A percentile compares a stretch with the other conserved stretches of the same genome.
phyloP scores from a whole-genome alignment of 2,329 filamentous ascomycete species.

The Neospermospora avenae region DNA sequence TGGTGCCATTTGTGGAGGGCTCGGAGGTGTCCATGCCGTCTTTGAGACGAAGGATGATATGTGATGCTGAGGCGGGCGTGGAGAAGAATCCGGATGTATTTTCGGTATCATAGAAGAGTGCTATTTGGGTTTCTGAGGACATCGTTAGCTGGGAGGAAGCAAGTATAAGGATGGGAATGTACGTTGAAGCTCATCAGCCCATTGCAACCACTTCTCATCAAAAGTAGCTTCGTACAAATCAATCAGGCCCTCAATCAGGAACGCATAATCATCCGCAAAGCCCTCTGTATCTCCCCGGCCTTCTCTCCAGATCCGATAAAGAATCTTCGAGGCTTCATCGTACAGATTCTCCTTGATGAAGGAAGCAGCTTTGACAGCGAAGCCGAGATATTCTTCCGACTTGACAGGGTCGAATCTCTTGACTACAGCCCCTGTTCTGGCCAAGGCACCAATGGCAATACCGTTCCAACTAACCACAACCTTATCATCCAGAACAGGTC shows the following conservation, averaged over 20 bases:
- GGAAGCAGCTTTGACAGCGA: conserved; percentile 63
- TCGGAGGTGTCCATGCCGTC: conserved; percentile 92
- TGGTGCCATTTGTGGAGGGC: conserved; percentile 84
- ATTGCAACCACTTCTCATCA: conserved; percentile 70
- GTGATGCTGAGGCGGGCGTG: conserved; percentile 57
- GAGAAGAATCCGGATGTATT: conserved; percentile 65
- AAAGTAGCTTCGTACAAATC: conserved; percentile 82
- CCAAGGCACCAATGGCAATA: conserved; percentile 78
- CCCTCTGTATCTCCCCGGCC: conserved; percentile 62
- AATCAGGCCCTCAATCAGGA: conserved; percentile 76
- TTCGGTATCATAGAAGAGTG: conserved; percentile 69
- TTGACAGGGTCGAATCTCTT: conserved; percentile 54
- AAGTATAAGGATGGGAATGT: conserved; percentile 30
- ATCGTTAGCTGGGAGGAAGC: conserved; percentile 1
- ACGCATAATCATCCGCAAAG: conserved; percentile 95
- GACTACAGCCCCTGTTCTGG: conserved; percentile 70
- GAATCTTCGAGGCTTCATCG: conserved; percentile 54
- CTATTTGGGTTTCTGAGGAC: conserved; percentile 70
- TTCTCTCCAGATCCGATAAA: conserved; percentile 74
- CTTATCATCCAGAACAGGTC: conserved; percentile 82
- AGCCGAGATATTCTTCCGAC: conserved; percentile 57
- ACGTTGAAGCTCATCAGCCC: conserved; percentile 79
- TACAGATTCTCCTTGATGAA: conserved; percentile 77
- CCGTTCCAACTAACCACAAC: conserved; percentile 87
- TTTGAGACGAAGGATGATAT: conserved; percentile 83